Evolutionary conservation across 208 protist genomes (phyloP), one percentile per base, ranked within the genome.

Genomic region (Blechomonas ayalai): DNA sequence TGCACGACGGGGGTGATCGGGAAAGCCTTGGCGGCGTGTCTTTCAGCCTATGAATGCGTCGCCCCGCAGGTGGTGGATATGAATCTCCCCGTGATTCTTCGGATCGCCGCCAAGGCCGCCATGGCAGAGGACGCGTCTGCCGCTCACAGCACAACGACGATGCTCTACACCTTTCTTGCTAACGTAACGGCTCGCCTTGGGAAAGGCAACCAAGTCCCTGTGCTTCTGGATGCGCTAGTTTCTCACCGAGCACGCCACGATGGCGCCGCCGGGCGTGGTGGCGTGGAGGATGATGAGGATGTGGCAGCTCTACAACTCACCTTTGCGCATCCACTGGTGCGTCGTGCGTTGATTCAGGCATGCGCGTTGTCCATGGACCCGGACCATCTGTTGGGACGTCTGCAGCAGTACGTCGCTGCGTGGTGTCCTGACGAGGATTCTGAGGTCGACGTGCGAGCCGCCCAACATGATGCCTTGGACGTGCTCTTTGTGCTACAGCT

Each of bases 11-110:
- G 24, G 7, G 20, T 51, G n/a, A 15, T 27, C 28, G 41, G 73
- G 4, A 68, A 76, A 27, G 39, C 43, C 12, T 57, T 93, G 9
- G 73, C 85, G 3, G 54, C 37, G 37, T 94, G 86, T 29, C 49
- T 94, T 10, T 55, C 79, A 8, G 69, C 82, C 10, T 94, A 94
- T 58, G 86, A 94, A 38, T 49, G 59, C 1, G 70, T 94, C n/a
- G 86, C 86, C 13, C 86, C 86, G 42, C 86, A 94, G 52, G 80
- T 94, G 33, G 65, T 94, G 44, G 77, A 94, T 46, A 59, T 73
- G 40, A 80, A 89, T 37, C 52, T 94, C 9, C n/a, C 61, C 28
- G 63, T 56, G 12, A 89, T 94, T 41, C 48, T 94, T 3, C 73
- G 72, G 16, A 66, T 94, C 27, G 70, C 65, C 3, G 64, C 81